Evolutionary conservation across 345 rosid species (phyloP), one percentile per base, ranked within the genome.

Genomic region (Geranium brycei): DNA sequence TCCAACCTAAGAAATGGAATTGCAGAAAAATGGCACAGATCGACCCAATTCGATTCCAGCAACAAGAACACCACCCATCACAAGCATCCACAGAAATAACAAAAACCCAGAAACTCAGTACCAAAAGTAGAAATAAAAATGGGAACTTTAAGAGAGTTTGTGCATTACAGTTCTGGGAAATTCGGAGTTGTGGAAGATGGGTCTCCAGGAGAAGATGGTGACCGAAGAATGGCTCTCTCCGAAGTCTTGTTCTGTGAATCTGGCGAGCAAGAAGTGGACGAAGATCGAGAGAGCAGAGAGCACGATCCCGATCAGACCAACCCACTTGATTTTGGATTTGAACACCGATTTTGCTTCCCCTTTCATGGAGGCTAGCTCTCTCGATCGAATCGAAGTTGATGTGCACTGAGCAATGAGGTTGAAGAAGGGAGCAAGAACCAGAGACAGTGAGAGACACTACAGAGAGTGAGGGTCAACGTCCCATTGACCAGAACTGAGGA

Each of bases 201-300:
- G 99, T 75, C 95, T 77, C 99, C 99, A 93, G 59, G 99, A 87
- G 72, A 93, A 93, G 79, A 93, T 81, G 58, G 96, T 87, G 69
- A 90, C 68, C 17, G 97, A 91, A 59, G 96, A 78, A 11, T 87
- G 89, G 81, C 81, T 88, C 17, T 90, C 95, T 0, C 87, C 73
- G 78, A 80, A 62, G 69, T 86, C 90, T 17, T 75, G 80, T 40
- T 85, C 78, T 0, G 93, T 86, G 78, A 86, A 86, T 78, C 91
- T 86, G 28, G 99, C 90, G 17, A 93, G 95, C 66, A 87, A 78
- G 66, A 93, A 85, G 70, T 90, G 99, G 3, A 86, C 83, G 61
- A 80, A 71, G 18, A 93, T 83, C 30, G 96, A 90, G 75, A 93
- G 55, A 62, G 67, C 80, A 3, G 99, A 93, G 53, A 93, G 70